Conservation (phyloP, 2,329 filamentous ascomycete genomes). For the Magnaporthiopsis rhizophila region DNA sequence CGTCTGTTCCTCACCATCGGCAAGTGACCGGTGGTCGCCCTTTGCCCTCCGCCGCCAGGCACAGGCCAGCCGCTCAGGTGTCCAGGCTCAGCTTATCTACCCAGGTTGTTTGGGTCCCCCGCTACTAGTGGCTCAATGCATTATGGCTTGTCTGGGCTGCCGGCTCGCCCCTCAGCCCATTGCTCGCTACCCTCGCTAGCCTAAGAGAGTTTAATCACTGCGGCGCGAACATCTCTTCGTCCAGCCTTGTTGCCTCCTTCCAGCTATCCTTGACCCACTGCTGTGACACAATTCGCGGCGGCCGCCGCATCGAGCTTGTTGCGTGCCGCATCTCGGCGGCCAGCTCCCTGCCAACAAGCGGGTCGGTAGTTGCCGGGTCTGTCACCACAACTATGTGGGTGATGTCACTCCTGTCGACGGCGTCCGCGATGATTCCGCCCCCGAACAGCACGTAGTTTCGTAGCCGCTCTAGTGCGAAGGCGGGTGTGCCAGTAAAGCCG, state of each 20-base stretch:
- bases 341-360: conserved; percentile 24
- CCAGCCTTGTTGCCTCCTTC: conserved; percentile 67
- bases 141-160: neutral
- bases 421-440: conserved; percentile 49
- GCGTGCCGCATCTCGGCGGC: conserved; percentile 36
- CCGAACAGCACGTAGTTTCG: conserved; percentile 60
- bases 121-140: neutral
- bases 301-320: conserved; percentile 34
- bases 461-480: conserved; percentile 29
- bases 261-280: conserved; percentile 77
- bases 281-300: conserved; percentile 62
- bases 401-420: conserved; percentile 41
- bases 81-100: neutral
- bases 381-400: conserved; percentile 67
- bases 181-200: neutral
- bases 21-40: conserved; percentile 45
- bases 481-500: conserved; percentile 12
- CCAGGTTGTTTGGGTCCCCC: too few relatives aligned
- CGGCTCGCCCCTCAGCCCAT: neutral
- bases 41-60: neutral
- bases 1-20: conserved; percentile 82
- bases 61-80: too few relatives aligned
- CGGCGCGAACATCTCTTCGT: conserved; percentile 58
- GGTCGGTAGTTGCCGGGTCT: conserved; percentile 21
- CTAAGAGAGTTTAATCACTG: conserved; percentile 13